phyloP scores from a whole-genome alignment of 2,329 filamentous ascomycete genomes.

The Cytospora schulzeri region DNA sequence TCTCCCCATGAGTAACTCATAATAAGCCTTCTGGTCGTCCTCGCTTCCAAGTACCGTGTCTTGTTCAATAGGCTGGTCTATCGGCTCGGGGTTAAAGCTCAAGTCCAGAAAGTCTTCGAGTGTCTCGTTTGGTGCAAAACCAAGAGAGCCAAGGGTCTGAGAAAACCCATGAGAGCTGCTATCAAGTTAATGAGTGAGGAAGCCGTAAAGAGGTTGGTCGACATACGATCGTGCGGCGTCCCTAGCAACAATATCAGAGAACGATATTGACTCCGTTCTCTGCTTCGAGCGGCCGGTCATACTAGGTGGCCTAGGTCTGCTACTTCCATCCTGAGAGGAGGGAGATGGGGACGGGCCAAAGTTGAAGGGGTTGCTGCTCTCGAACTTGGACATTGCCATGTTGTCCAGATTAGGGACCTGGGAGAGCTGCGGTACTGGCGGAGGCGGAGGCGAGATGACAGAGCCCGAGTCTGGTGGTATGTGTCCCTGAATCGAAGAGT shows the following conservation, averaged over 20 bases:
- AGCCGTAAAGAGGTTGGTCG: background rate
- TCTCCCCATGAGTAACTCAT: slow-evolving; percentile 42
- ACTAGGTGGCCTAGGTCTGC: slow-evolving; percentile 22
- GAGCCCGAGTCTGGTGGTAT: slow-evolving; percentile 15
- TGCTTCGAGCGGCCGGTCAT: slow-evolving; percentile 21
- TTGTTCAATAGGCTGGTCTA: slow-evolving; percentile 30
- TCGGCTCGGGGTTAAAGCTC: slow-evolving; percentile 40
- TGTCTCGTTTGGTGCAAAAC: slow-evolving; percentile 42
- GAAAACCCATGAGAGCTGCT: slow-evolving; percentile 38
- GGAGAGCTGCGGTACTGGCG: slow-evolving; percentile 22
- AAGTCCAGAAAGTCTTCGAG: slow-evolving; percentile 42
- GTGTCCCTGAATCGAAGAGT: background rate
- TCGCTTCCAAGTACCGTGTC: slow-evolving; percentile 32
- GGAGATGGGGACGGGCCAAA: slow-evolving; percentile 28
- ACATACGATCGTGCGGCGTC: slow-evolving; percentile 41
- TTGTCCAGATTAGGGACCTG: slow-evolving; percentile 13
- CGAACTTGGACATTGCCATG: slow-evolving; percentile 18
- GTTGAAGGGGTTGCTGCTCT: slow-evolving; percentile 21
- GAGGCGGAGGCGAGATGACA: slow-evolving; percentile 14
- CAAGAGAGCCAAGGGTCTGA: slow-evolving; percentile 40
- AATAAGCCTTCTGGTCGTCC: slow-evolving; percentile 41
- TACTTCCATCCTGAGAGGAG: slow-evolving; percentile 28
- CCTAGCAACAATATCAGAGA: slow-evolving; percentile 41
- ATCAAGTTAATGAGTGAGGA: slow-evolving; percentile 7
- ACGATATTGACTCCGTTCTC: slow-evolving; percentile 31